phyloP scores from a whole-genome alignment of 148 eudicot genomes.

The Euryodendron excelsum region DNA sequence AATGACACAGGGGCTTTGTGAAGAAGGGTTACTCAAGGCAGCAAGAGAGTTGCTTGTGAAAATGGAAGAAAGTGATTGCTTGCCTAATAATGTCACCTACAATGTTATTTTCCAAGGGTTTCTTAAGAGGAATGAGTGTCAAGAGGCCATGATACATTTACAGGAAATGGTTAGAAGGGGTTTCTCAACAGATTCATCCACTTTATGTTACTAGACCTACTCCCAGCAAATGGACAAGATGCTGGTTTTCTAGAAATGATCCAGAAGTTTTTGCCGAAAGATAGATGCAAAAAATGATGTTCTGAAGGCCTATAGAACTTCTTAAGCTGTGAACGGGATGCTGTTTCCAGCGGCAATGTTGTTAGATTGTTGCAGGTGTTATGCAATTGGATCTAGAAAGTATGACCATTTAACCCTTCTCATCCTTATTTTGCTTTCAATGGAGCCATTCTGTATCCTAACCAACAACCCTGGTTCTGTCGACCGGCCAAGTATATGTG shows the following conservation, averaged over 20 bases:
- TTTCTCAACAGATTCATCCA: background rate
- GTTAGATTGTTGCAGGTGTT: too few relatives aligned
- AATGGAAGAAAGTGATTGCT: background rate
- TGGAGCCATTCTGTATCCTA: too few relatives aligned
- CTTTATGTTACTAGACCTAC: background rate
- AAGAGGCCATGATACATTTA: constrained; percentile 1
- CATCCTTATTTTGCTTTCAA: too few relatives aligned
- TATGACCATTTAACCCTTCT: too few relatives aligned
- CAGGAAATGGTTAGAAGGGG: background rate
- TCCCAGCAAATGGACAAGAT: background rate
- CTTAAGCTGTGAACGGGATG: too few relatives aligned
- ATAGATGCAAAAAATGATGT: background rate
- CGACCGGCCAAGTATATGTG: too few relatives aligned
- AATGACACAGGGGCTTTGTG: too few relatives aligned
- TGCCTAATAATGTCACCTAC: background rate
- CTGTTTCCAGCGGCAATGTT: too few relatives aligned
- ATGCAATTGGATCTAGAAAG: too few relatives aligned
- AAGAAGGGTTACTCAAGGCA: background rate
- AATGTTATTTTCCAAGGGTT: background rate
- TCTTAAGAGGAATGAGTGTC: background rate
- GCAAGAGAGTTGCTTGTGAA: background rate
- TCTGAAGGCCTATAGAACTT: too few relatives aligned
- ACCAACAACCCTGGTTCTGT: too few relatives aligned
- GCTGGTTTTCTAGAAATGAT: background rate
- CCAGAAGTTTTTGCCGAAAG: background rate